phyloP scores from a whole-genome alignment of 2,329 filamentous ascomycete genomes.

The Phyllosticta capitalensis region DNA sequence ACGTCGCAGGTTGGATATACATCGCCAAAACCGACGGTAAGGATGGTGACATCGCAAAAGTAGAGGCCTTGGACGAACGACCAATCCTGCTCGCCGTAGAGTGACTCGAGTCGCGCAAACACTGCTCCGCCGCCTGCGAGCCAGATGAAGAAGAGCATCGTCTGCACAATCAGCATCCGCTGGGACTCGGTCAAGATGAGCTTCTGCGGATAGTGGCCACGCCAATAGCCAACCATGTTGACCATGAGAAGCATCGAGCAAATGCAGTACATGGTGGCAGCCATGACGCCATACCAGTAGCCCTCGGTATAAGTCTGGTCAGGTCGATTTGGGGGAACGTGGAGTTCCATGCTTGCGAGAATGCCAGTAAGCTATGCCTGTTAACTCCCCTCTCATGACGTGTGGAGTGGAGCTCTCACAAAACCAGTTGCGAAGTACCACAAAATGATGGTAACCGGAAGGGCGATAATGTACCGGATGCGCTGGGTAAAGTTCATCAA shows the following conservation, averaged over 20 bases:
- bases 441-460: constrained; percentile 72
- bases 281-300: constrained; percentile 78
- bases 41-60: constrained; percentile 34
- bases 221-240: constrained; percentile 69
- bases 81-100: constrained; percentile 44
- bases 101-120: constrained; percentile 57
- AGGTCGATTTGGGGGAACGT: constrained; percentile 40
- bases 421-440: constrained; percentile 60
- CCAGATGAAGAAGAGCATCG: constrained; percentile 76
- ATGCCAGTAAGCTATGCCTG: constrained; percentile 50
- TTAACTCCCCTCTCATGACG: not conserved
- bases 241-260: constrained; percentile 66
- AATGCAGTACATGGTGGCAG: constrained; percentile 69
- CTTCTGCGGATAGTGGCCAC: constrained; percentile 66
- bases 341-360: constrained; percentile 56
- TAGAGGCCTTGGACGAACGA: constrained; percentile 60
- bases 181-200: constrained; percentile 73
- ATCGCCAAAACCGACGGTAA: constrained; percentile 39
- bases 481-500: constrained; percentile 78
- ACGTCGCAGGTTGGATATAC: constrained; percentile 47
- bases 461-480: constrained; percentile 69
- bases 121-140: constrained; percentile 67
- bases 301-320: constrained; percentile 62
- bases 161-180: constrained; percentile 82
- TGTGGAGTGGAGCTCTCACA: constrained; percentile 27